Evolutionary conservation across 192 early-diverging fungal species (phyloP).

Genomic region (Funneliformis mosseae): DNA sequence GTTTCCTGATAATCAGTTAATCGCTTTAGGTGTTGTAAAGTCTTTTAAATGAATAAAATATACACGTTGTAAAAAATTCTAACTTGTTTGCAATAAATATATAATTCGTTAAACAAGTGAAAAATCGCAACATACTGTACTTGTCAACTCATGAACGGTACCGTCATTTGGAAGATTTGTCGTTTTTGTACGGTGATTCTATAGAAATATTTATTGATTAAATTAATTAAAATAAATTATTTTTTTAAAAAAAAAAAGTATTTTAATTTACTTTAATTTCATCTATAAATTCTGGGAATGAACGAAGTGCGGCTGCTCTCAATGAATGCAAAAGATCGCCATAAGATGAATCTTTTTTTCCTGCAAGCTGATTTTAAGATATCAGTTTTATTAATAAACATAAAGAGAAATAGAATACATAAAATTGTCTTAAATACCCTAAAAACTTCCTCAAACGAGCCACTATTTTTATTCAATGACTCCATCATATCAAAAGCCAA

Average conservation of each 20-base stretch:
- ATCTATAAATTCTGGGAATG: conserved; percentile 69
- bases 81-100: too few relatives aligned
- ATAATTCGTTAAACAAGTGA: too few relatives aligned
- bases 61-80: not conserved
- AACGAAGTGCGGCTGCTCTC: conserved; percentile 55
- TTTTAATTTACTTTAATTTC: conserved; percentile 72
- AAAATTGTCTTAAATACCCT: conserved; percentile 39
- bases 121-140: conserved; percentile 56
- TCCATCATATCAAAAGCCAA: conserved; percentile 73
- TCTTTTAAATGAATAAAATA: conserved; percentile 42
- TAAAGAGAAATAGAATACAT: not conserved
- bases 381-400: not conserved
- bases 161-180: conserved; percentile 66
- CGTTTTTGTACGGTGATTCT: conserved; percentile 7
- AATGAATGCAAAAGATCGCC: conserved; percentile 52
- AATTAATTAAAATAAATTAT: not conserved
- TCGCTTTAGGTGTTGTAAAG: conserved; percentile 65
- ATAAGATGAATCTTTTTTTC: conserved; percentile 46
- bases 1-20: conserved; percentile 57
- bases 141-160: conserved; percentile 82
- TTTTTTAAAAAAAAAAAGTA: not conserved
- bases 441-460: conserved; percentile 50
- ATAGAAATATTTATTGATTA: not conserved
- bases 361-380: conserved; percentile 39
- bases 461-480: conserved; percentile 41